These are phyloP conservation scores for Solanum commersonii DNA, from an alignment of 257 asterid genomes.

Conservation along the genomic window DNA sequence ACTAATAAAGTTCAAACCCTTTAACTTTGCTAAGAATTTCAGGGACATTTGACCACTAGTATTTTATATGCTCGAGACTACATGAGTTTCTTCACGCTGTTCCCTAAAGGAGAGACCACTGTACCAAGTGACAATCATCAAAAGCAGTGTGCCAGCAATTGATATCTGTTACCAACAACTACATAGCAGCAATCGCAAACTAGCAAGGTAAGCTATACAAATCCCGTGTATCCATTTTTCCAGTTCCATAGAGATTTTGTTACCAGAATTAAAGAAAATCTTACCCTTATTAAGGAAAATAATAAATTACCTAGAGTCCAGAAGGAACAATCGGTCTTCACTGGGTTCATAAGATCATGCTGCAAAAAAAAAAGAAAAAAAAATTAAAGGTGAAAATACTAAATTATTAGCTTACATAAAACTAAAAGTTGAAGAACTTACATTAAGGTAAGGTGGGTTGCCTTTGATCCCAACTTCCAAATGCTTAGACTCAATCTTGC, in stretches of 20 bases:
- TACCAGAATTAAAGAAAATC: background rate
- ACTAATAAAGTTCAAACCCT: background rate
- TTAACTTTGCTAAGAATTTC: background rate
- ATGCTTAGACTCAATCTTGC: slow-evolving; percentile 72
- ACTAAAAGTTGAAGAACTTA: slow-evolving; percentile 11
- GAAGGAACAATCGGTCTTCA: slow-evolving; percentile 87
- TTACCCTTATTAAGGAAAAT: background rate
- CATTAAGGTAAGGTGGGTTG: slow-evolving; percentile 88
- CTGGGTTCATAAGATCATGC: slow-evolving; percentile 76
- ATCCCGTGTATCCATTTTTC: background rate
- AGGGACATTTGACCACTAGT: background rate
- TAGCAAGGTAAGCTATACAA: background rate
- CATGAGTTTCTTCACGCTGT: background rate
- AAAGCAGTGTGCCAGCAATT: background rate
- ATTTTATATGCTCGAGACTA: background rate
- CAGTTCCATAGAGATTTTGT: background rate
- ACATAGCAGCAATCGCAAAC: background rate
- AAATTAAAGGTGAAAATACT: background rate
- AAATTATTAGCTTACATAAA: background rate
- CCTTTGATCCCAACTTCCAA: slow-evolving; percentile 95
- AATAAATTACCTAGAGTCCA: slow-evolving; percentile 83
- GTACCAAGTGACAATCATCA: background rate
- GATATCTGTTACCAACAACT: background rate
- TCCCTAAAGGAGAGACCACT: background rate
- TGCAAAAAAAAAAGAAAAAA: slow-evolving; percentile 2